Percentiles rank a stretch among this genome's conserved stretches.
phyloP scores from a whole-genome alignment of 768 basidiomycete species.

The Hypholoma sublateritium region DNA sequence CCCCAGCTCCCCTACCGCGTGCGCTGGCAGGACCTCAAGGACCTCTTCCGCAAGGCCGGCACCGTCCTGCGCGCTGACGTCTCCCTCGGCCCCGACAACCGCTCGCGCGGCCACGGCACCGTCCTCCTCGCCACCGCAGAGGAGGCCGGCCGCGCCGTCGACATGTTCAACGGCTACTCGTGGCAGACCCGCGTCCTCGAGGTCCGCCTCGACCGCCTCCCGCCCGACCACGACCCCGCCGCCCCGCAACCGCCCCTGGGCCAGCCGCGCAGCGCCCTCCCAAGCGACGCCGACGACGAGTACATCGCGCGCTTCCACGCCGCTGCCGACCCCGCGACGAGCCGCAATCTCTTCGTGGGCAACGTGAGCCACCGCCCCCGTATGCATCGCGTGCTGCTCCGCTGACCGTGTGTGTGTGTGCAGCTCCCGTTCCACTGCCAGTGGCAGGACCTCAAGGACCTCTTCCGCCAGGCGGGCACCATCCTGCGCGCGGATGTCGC shows the following conservation, averaged over 20 bases:
- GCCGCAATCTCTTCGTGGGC: slow-evolving; percentile 79
- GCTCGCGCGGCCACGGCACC: slow-evolving; percentile 92
- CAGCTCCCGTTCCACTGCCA: slow-evolving; percentile 92
- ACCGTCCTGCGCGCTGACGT: slow-evolving; percentile 82
- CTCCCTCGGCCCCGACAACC: slow-evolving; percentile 82
- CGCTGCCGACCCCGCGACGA: slow-evolving; percentile 21
- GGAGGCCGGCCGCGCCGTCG: slow-evolving; percentile 92
- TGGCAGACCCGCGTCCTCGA: slow-evolving; percentile 95
- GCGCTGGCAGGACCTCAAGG: slow-evolving; percentile 99
- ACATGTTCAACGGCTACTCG: slow-evolving; percentile 95
- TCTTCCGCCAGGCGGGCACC: slow-evolving; percentile 88
- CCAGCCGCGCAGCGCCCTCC: slow-evolving; percentile 10
- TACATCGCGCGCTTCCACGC: slow-evolving; percentile 25
- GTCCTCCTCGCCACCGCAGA: slow-evolving; percentile 93
- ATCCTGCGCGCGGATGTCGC: slow-evolving; percentile 91
- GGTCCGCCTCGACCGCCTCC: slow-evolving; percentile 85
- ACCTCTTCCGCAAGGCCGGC: slow-evolving; percentile 93
- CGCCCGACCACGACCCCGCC: slow-evolving; percentile 52
- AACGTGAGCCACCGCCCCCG: slow-evolving; percentile 56
- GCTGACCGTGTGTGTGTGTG: neutral
- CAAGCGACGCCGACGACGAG: slow-evolving; percentile 17
- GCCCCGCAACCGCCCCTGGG: slow-evolving; percentile 7
- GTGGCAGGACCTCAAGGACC: slow-evolving; percentile 98
- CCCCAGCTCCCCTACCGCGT: slow-evolving; percentile 90
- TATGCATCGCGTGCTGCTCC: slow-evolving; percentile 29